Conservation (phyloP, 2,329 filamentous ascomycete genomes). For the Epichloe elymi region DNA sequence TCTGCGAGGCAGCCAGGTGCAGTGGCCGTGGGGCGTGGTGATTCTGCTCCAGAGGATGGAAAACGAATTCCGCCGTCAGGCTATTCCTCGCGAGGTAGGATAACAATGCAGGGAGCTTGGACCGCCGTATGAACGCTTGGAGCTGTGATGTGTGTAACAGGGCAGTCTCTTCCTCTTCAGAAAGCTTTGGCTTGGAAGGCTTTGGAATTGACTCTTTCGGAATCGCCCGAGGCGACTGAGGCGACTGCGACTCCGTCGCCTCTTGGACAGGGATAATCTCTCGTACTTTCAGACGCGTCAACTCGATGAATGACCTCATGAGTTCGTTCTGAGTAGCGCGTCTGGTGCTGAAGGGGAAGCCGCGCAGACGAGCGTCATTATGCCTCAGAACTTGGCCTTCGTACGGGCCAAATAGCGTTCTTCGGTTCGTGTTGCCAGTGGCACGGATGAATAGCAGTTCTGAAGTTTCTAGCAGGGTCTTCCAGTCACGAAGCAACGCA, state of each 20-base stretch:
- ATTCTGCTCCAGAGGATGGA: slow-evolving; percentile 58
- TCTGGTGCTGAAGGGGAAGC: slow-evolving; percentile 87
- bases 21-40: slow-evolving; percentile 78
- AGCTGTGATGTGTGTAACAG: slow-evolving; percentile 79
- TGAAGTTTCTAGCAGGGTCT: slow-evolving; percentile 66
- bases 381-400: slow-evolving; percentile 71
- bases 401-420: slow-evolving; percentile 82
- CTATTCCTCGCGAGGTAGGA: slow-evolving; percentile 71
- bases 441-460: slow-evolving; percentile 83
- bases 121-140: slow-evolving; percentile 75
- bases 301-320: slow-evolving; percentile 86
- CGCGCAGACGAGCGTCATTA: slow-evolving; percentile 68
- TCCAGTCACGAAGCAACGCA: slow-evolving; percentile 72
- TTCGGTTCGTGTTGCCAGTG: slow-evolving; percentile 72
- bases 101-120: slow-evolving; percentile 75
- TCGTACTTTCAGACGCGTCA: slow-evolving; percentile 78
- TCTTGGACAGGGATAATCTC: slow-evolving; percentile 57
- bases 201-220: slow-evolving; percentile 30
- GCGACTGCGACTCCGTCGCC: slow-evolving; percentile 28
- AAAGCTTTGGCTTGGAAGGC: slow-evolving; percentile 48
- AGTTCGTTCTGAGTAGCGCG: slow-evolving; percentile 88
- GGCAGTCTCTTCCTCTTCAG: slow-evolving; percentile 73
- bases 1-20: slow-evolving; percentile 73
- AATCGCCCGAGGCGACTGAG: slow-evolving; percentile 20
- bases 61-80: slow-evolving; percentile 58